Evolutionary conservation across 257 asterid genomes (phyloP).

Genomic region (Apocynum venetum): DNA sequence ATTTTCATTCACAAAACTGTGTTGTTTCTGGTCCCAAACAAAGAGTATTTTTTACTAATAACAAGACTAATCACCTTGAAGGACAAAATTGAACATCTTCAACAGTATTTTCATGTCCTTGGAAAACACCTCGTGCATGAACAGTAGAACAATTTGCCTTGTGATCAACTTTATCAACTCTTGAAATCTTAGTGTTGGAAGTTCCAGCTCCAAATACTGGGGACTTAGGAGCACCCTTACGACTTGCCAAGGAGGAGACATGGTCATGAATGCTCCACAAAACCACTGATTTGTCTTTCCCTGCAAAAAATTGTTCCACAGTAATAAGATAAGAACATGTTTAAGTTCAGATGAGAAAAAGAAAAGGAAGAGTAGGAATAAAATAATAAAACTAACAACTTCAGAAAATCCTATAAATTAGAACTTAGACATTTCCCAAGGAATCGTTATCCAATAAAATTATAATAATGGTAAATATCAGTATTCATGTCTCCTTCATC

Average conservation of each 20-base stretch:
- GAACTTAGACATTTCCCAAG: not conserved
- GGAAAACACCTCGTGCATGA: conserved; percentile 70
- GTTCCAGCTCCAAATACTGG: conserved; percentile 66
- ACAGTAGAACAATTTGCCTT: conserved; percentile 49
- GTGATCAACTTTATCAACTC: conserved; percentile 24
- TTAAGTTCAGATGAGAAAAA: not conserved
- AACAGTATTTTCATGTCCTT: conserved; percentile 80
- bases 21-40: not conserved
- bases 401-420: not conserved
- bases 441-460: not conserved
- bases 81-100: conserved; percentile 97
- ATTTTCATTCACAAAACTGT: not conserved
- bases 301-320: conserved; percentile 33
- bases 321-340: not conserved
- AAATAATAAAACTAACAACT: not conserved
- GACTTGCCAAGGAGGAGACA: conserved; percentile 64
- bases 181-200: conserved; percentile 22
- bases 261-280: conserved; percentile 96
- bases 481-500: not conserved
- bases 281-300: conserved; percentile 87
- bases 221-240: conserved; percentile 57
- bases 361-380: conserved; percentile 5
- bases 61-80: conserved; percentile 52
- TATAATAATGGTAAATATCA: not conserved
- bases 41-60: not conserved